These are phyloP conservation scores for Penicillium subrubescens DNA, from an alignment of 495 filamentous ascomycete genomes.

Conservation along the genomic window DNA sequence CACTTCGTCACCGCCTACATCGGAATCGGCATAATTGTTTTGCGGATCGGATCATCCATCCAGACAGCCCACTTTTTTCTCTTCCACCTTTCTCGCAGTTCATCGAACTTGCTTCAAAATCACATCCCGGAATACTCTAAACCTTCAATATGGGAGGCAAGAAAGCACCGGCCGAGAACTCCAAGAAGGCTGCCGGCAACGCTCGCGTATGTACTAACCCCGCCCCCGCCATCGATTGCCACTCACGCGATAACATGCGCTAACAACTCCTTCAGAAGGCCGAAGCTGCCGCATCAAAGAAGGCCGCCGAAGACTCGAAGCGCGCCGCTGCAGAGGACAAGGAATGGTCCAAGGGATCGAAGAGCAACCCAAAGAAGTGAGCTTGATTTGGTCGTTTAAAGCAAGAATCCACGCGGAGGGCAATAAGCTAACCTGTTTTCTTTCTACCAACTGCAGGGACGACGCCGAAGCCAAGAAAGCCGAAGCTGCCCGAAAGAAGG, in stretches of 20 bases:
- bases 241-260: slow-evolving; percentile 8
- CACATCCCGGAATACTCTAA: neutral
- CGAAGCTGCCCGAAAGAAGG: slow-evolving; percentile 83
- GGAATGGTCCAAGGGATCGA: slow-evolving; percentile 84
- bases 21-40: slow-evolving; percentile 33
- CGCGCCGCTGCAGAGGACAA: slow-evolving; percentile 67
- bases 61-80: slow-evolving; percentile 21
- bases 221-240: slow-evolving; percentile 34
- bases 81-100: slow-evolving; percentile 6
- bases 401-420: neutral
- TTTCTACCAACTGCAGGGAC: slow-evolving; percentile 56
- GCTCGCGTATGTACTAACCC: slow-evolving; percentile 56
- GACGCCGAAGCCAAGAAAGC: slow-evolving; percentile 83
- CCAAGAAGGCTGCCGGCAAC: slow-evolving; percentile 89
- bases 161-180: slow-evolving; percentile 71
- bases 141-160: slow-evolving; percentile 50
- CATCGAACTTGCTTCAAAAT: neutral
- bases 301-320: slow-evolving; percentile 69
- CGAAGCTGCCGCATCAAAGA: slow-evolving; percentile 77
- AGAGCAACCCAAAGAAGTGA: slow-evolving; percentile 83
- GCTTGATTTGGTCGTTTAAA: neutral
- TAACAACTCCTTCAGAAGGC: slow-evolving; percentile 68
- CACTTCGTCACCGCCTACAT: slow-evolving; percentile 27
- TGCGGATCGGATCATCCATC: slow-evolving; percentile 31
- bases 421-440: slow-evolving; percentile 16